Evolutionary conservation across 176 grass and related monocot species (phyloP), one percentile per base, ranked within the genome.

Genomic region (Oryza meridionalis): DNA sequence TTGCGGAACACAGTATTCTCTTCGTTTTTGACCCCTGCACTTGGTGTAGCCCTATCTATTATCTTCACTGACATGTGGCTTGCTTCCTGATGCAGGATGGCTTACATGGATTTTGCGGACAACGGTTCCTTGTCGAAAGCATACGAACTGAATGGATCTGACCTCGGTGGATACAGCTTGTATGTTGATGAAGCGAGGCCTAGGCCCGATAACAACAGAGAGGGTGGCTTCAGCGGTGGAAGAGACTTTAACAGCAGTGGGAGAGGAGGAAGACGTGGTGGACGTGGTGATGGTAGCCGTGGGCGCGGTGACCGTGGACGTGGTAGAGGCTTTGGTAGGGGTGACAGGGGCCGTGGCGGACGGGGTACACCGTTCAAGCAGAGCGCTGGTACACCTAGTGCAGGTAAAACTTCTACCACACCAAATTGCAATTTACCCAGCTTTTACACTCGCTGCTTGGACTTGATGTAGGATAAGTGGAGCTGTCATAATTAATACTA

Each of bases 81-180:
- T 82, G 35, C 24, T 86, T 70, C 33, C 9, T 69, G 65, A 1
- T 83, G 75, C 77, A 97, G 94, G 80, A 86, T 94, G 61, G 94
- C 94, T 2, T 97, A 90, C 79, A 70, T 97, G 78, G 90, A 88
- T 62, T 97, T 97, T 27, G 84, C 49, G 1, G 87, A 97, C 15
- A 37, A 59, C 6, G 53, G 81, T 69, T 82, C 87, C 45, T 86
- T 94, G 81, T 21, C 53, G 2, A 88, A 94, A 75, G 91, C 94
- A 5, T 58, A 76, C 7, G 85, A 97, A 21, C 76, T 97, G 64
- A 90, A 69, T 72, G 85, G 84, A 44, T 86, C 87, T 61, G 85
- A 97, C 7, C 86, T 97, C 32, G 76, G 63, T 40, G 93, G 86
- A 12, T 88, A 72, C 45, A 92, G 37, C 29, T 78, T 95, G 65